Evolutionary conservation across 2,329 filamentous ascomycete species (phyloP), one percentile per base, ranked within the genome.

Genomic region (Dothideomycetes sp.): DNA sequence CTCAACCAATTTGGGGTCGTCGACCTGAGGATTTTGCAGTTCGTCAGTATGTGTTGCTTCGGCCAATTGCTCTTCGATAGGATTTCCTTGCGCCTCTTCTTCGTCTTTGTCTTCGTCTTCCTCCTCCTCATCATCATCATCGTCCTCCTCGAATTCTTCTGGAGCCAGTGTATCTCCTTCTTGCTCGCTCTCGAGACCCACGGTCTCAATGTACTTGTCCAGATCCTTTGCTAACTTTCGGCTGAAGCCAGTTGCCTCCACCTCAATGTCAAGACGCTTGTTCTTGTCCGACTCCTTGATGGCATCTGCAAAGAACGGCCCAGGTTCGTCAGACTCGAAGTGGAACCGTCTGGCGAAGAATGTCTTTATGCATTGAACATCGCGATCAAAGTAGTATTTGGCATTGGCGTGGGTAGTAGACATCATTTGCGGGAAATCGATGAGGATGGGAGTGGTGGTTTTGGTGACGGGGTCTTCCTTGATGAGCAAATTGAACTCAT

Each of bases 401-500:
- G 91, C 93, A 55, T 98, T 95, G 24, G 71, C 64, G 57, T 98
- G 91, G 51, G 94, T 86, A 59, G 94, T 86, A 1, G 89, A 96
- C 2, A 98, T 78, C 82, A 95, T 96, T 59, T 98, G 91, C 0
- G 91, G 91, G 57, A 98, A 98, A 65, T 98, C 93, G 53, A 98
- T 98, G 32, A 98, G 67, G 40, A 95, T 76, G 1, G 91, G 91
- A 5, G 76, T 78, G 5, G 47, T 28, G 12, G 20, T 41, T n/a
- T 41, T 41, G 9, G 28, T 36, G 13, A 35, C 46, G 16, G 24
- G 34, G 33, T 70, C 76, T 60, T 96, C 89, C 57, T 91, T 86
- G 59, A 98, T 80, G 23, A 98, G 69, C 49, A 98, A 89, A 61
- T 98, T 98, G 72, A 98, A 98, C 62, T 98, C 93, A 67, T 98